phyloP scores from a whole-genome alignment of 495 filamentous ascomycete genomes.

The Amphirosellinia nigrospora region DNA sequence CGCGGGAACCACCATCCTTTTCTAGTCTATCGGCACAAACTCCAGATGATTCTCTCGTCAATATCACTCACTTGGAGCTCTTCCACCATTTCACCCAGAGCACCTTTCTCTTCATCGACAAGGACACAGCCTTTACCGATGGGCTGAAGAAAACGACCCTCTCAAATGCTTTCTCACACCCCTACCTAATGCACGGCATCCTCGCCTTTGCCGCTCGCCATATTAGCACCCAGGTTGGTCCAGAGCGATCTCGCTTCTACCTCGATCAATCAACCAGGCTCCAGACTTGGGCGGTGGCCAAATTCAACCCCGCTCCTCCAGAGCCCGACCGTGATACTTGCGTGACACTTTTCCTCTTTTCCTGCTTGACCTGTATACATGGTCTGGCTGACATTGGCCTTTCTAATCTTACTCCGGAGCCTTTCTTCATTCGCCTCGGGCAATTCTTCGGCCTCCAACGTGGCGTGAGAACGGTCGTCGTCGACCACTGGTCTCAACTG shows the following conservation, averaged over 20 bases:
- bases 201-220: slow-evolving; percentile 46
- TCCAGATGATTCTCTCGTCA: not conserved
- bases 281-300: slow-evolving; percentile 43
- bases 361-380: slow-evolving; percentile 34
- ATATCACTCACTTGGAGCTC: slow-evolving; percentile 22
- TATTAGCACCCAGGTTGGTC: slow-evolving; percentile 33
- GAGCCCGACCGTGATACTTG: slow-evolving; percentile 37
- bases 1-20: not conserved
- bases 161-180: slow-evolving; percentile 30
- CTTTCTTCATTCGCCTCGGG: slow-evolving; percentile 19
- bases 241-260: slow-evolving; percentile 24
- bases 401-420: not conserved
- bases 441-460: slow-evolving; percentile 21
- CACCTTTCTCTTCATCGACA: slow-evolving; percentile 24
- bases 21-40: not conserved
- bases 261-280: slow-evolving; percentile 34
- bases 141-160: slow-evolving; percentile 36
- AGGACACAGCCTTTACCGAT: not conserved
- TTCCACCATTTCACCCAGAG: slow-evolving; percentile 29
- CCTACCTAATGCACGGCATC: slow-evolving; percentile 46
- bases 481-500: slow-evolving; percentile 11
- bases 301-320: slow-evolving; percentile 40
- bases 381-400: not conserved
- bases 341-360: slow-evolving; percentile 45
- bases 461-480: slow-evolving; percentile 8